Evolutionary conservation across 768 basidiomycete species (phyloP), one percentile per base, ranked within the genome.

Genomic region (Termitomyces eurrhizus): DNA sequence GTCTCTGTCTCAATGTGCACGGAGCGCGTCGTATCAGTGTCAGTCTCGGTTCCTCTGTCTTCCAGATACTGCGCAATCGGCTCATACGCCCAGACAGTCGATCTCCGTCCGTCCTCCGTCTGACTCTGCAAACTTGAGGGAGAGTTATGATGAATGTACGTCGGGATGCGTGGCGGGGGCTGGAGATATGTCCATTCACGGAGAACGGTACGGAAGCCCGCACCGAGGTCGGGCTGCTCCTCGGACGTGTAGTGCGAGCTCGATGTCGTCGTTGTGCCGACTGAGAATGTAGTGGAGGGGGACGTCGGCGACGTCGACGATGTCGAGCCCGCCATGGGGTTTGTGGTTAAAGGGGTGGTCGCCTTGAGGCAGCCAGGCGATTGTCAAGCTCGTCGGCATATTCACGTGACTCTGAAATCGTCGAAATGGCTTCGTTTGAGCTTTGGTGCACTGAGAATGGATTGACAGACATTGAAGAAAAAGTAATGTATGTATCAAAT

Each of bases 181-280:
- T 86, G 84, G 0, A 86, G 68, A 58, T 86, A 80, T 21, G 69
- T 78, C 72, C 86, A 77, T 57, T 85, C 88, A n/a, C 88, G 80
- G 50, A 91, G 81, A 26, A 91, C 87, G 39, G 83, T 78, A 14
- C 77, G 82, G 71, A 91, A 90, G 24, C 54, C 54, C 9, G 87
- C 86, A 7, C 89, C 90, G 8, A 91, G 78, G 71, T 90, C 88
- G 46, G 89, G 89, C 60, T 82, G 80, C 69, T 89, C 83, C 66
- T 85, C 84, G 26, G 83, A 83, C 26, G 83, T 85, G 26, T 78
- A 77, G 44, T 80, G 80, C n/a, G 81, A 82, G 58, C 58, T 63
- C 12, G 64, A 63, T 26, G 57, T 48, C 9, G 42, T 7, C 16
- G 51, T n/a, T 11, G 51, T 18, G 9, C 16, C 44, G 13, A 48